Conservation (phyloP, 495 filamentous ascomycete genomes). For the Penicillium arizonense region DNA sequence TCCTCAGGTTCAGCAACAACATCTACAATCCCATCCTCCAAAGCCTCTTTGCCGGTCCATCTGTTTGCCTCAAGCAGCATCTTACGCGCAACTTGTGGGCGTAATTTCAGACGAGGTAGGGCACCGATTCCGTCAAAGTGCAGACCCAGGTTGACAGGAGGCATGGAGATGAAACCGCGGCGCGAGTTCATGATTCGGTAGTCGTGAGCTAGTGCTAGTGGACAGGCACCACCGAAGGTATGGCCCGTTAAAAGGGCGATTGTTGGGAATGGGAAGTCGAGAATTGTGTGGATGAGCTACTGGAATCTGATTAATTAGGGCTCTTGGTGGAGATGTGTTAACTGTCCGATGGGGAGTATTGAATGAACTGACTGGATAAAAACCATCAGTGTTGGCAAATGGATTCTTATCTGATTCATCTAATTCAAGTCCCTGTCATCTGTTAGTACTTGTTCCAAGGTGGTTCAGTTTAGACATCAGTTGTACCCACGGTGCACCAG, state of each 20-base stretch:
- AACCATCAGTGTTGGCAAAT: slow-evolving; percentile 49
- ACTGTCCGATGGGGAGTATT: background rate
- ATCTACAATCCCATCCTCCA: slow-evolving; percentile 51
- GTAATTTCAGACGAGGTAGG: slow-evolving; percentile 47
- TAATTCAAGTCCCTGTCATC: slow-evolving; percentile 40
- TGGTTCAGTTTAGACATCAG: background rate
- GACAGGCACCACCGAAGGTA: slow-evolving; percentile 51
- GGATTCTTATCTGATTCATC: slow-evolving; percentile 47
- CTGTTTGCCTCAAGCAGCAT: slow-evolving; percentile 51
- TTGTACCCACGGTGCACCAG: slow-evolving; percentile 42
- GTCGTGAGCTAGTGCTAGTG: slow-evolving; percentile 47
- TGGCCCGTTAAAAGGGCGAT: slow-evolving; percentile 51
- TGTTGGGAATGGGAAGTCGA: slow-evolving; percentile 52
- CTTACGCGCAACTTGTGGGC: slow-evolving; percentile 45
- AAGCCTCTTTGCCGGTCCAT: slow-evolving; percentile 49
- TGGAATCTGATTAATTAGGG: background rate
- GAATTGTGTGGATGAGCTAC: slow-evolving; percentile 46
- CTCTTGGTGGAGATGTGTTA: background rate
- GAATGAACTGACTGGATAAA: slow-evolving; percentile 35
- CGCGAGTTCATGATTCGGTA: slow-evolving; percentile 52
- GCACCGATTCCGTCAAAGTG: slow-evolving; percentile 51
- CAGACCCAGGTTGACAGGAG: slow-evolving; percentile 48
- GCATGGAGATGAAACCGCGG: slow-evolving; percentile 49
- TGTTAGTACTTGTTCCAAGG: background rate
- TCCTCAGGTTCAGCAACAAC: slow-evolving; percentile 41